phyloP scores from a whole-genome alignment of 208 protist species.

The Vickermania spadyakhi region DNA sequence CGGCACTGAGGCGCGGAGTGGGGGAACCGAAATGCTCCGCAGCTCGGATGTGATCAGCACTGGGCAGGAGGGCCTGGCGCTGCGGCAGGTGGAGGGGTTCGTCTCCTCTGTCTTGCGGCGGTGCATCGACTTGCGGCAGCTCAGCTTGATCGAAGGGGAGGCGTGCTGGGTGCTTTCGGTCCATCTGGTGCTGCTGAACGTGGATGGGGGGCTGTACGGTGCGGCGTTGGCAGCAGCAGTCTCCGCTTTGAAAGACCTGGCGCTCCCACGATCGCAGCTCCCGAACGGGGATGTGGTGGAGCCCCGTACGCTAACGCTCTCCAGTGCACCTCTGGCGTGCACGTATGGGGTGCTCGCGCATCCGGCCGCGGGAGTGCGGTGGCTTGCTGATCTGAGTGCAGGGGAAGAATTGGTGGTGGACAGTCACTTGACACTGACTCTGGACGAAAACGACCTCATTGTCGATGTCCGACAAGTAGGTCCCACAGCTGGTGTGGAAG shows the following conservation, averaged over 20 bases:
- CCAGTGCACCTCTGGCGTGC: conserved; percentile 44
- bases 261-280: conserved; percentile 51
- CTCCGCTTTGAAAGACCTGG: conserved; percentile 46
- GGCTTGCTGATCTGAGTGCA: conserved; percentile 63
- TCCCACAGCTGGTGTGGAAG: conserved; percentile 16
- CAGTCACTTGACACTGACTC: conserved; percentile 41
- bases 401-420: conserved; percentile 68
- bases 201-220: conserved; percentile 64
- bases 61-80: conserved; percentile 25
- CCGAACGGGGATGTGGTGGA: conserved; percentile 64
- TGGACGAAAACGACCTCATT: conserved; percentile 43
- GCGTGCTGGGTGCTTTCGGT: conserved; percentile 81
- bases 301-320: conserved; percentile 21
- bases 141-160: conserved; percentile 49
- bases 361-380: conserved; percentile 17
- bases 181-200: conserved; percentile 50
- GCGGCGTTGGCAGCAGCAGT: conserved; percentile 51
- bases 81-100: conserved; percentile 66
- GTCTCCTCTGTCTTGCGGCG: conserved; percentile 39
- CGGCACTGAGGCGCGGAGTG: conserved; percentile 4
- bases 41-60: conserved; percentile 10
- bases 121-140: conserved; percentile 43
- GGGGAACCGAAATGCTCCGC: conserved; percentile 8
- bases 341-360: conserved; percentile 28
- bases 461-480: conserved; percentile 17